Evolutionary conservation across 805 yeast species (phyloP).

Genomic region (Candida pini): DNA sequence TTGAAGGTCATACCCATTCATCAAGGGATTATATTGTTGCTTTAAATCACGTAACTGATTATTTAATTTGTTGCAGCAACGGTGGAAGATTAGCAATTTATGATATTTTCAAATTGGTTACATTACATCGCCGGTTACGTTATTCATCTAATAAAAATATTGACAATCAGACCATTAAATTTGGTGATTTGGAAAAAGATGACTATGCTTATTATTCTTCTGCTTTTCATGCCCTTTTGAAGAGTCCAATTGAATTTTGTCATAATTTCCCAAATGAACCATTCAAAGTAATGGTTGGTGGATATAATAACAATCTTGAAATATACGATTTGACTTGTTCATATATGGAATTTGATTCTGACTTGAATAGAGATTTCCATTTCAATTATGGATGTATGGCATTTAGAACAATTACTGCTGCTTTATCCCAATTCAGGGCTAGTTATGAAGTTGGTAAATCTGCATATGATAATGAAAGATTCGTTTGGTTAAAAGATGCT

Average conservation of each 20-base stretch:
- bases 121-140: neutral
- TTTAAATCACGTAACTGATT: constrained; percentile 11
- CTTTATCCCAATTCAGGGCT: neutral
- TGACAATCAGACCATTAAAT: neutral
- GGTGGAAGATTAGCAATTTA: constrained; percentile 19
- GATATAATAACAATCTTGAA: constrained; percentile 19
- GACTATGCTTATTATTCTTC: neutral
- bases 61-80: constrained; percentile 19
- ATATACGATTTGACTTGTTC: constrained; percentile 13
- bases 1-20: constrained; percentile 13
- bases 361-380: too few relatives aligned
- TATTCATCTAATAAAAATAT: neutral
- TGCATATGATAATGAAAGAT: constrained; percentile 13
- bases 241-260: constrained; percentile 19
- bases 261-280: constrained; percentile 9
- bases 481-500: constrained; percentile 25
- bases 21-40: constrained; percentile 18
- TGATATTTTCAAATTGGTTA: constrained; percentile 10
- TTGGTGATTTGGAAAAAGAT: neutral
- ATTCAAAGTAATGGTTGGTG: constrained; percentile 16
- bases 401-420: too few relatives aligned
- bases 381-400: too few relatives aligned
- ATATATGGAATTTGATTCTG: constrained; percentile 8
- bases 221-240: constrained; percentile 16
- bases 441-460: constrained; percentile 3